Evolutionary conservation across 2,329 filamentous ascomycete genomes (phyloP), one percentile per base, ranked within the genome.

Genomic region (Dactylonectria macrodidyma): DNA sequence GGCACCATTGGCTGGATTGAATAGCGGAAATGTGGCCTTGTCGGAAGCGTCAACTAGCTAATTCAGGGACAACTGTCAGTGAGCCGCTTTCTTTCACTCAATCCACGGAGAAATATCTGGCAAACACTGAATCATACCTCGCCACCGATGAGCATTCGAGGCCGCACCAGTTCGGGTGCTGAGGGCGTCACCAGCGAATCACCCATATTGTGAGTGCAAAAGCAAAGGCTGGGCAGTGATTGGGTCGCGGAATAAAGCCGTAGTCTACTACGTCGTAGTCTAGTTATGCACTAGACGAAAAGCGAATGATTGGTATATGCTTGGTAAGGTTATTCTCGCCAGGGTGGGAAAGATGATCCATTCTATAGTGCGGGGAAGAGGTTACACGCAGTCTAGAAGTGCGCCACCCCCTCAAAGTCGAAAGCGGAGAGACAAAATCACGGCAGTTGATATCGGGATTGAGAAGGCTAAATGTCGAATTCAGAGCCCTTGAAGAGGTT

Each of bases 31-130:
- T 0, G 71, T 69, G 11, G 36, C 71, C 16, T 63, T 65, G 5
- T 73, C 67, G 3, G 71, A 73, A 2, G 71, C 67, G 16, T 60
- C 65, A 12, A 73, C 62, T n/a, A 74, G 8, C 71, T 73, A n/a
- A 19, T 0, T 2, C 50, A 34, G 11, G 30, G 7, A 19, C 19
- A 33, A 3, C 26, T n/a, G 9, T 33, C 10, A 59, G 44, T 67
- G 19, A 71, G 9, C 51, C 8, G 14, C 9, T 14, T 10, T 8
- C 16, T 44, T 44, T 44, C 14, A 44, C 14, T 33, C 3, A 30
- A 2, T 66, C 10, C 1, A 8, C 5, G 26, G 26, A 14, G 9
- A 4, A 7, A n/a, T 11, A 7, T n/a, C 1, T 19, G 7, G 16
- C 19, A 52, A 60, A 30, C n/a, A 3, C 24, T 26, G 12, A 12